phyloP scores from a whole-genome alignment of 306 rosid species.

The Psophocarpus tetragonolobus region DNA sequence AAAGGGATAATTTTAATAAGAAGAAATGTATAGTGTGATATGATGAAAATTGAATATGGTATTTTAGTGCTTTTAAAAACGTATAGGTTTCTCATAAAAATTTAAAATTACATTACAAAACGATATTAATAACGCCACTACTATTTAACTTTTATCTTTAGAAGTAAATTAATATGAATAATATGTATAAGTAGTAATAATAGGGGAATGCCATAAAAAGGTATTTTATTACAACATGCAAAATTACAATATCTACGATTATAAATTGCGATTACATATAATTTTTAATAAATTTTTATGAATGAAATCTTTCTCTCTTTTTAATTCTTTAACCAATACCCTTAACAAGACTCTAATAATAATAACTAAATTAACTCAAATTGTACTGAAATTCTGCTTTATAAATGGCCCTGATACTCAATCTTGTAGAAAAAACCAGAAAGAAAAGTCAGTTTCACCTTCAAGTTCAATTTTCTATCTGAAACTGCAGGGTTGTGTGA shows the following conservation, averaged over 20 bases:
- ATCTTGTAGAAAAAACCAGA: neutral
- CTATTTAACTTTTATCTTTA: neutral
- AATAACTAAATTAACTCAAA: neutral
- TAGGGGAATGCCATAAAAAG: too few species aligned
- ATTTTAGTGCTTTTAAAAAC: neutral
- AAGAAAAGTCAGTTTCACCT: neutral
- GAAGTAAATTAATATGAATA: neutral
- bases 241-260: too few species aligned
- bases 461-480: neutral
- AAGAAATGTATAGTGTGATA: neutral
- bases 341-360: too few species aligned
- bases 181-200: too few species aligned
- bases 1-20: neutral
- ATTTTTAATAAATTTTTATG: too few species aligned
- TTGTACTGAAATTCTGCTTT: neutral
- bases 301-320: too few species aligned
- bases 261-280: too few species aligned
- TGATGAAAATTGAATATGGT: neutral
- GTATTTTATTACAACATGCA: too few species aligned
- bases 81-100: neutral
- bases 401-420: neutral
- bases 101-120: neutral
- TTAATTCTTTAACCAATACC: too few species aligned
- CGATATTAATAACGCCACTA: neutral
- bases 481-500: neutral